Conservation (phyloP, 2,329 filamentous ascomycete species). For the Pyrenochaeta sp. region DNA sequence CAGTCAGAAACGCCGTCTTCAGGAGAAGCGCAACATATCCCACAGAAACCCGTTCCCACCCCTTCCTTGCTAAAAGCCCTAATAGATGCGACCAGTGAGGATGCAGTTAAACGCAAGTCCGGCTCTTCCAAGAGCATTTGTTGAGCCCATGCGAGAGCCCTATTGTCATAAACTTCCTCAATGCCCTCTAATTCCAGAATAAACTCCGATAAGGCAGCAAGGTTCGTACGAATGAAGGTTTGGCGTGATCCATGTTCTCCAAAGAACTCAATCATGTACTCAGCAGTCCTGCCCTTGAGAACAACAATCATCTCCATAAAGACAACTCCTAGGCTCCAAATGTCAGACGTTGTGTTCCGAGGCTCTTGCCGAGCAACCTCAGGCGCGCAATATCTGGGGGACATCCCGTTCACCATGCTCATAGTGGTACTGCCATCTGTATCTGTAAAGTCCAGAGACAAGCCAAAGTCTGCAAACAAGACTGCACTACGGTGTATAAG, state of each 20-base stretch:
- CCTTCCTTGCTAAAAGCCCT: constrained; percentile 3
- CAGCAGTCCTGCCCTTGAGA: constrained; percentile 17
- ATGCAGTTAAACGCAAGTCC: constrained; percentile 18
- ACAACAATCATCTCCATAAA: constrained; percentile 26
- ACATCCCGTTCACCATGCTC: constrained; percentile 19
- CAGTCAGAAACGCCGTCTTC: constrained; percentile 12
- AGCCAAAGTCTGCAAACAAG: constrained; percentile 40
- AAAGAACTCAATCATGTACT: constrained; percentile 13
- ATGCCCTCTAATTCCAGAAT: constrained; percentile 8
- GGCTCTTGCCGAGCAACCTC: constrained; percentile 16
- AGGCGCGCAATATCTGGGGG: constrained; percentile 24
- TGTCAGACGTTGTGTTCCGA: constrained; percentile 20
- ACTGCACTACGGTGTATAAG: constrained; percentile 28
- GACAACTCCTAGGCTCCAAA: constrained; percentile 27
- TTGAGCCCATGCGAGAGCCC: constrained; percentile 10
- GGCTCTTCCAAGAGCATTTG: constrained; percentile 14
- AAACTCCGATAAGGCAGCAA: constrained; percentile 7
- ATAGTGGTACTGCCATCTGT: constrained; percentile 17
- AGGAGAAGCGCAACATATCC: constrained; percentile 25
- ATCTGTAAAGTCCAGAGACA: constrained; percentile 22
- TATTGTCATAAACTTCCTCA: constrained; percentile 11
- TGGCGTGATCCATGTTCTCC: constrained; percentile 12
- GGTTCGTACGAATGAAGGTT: constrained; percentile 16
- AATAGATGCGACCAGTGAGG: constrained; percentile 15
- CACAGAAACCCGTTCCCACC: constrained; percentile 15